Evolutionary conservation across 441 rosid genomes (phyloP).

Genomic region (Mallotus japonicus): DNA sequence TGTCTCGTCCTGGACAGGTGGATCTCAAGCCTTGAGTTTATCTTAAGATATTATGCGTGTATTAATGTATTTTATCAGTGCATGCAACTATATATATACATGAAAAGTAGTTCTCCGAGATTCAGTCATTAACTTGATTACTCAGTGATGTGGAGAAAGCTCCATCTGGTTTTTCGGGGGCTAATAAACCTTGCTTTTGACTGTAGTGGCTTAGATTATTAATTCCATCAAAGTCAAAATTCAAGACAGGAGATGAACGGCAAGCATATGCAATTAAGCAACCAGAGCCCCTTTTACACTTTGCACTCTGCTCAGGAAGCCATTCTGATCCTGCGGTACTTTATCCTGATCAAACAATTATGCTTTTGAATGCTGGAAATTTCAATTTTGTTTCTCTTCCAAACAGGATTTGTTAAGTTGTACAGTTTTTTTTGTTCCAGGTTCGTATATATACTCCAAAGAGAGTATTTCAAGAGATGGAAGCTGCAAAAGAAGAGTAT

Average conservation of each 20-base stretch:
- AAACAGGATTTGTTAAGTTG: neutral
- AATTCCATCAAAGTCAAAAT: constrained; percentile 59
- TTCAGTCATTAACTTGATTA: neutral
- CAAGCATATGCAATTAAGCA: constrained; percentile 60
- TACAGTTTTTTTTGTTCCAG: constrained; percentile 31
- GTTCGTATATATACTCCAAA: constrained; percentile 78
- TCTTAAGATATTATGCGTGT: neutral
- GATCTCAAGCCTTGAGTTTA: constrained; percentile 12
- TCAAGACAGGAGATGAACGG: constrained; percentile 70
- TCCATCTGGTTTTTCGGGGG: neutral
- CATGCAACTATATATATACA: neutral
- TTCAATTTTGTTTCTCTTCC: neutral
- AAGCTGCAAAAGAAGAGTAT: constrained; percentile 80
- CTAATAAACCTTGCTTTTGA: constrained; percentile 30
- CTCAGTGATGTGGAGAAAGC: neutral
- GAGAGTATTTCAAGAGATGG: constrained; percentile 73
- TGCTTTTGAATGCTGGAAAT: neutral
- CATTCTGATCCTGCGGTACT: constrained; percentile 93
- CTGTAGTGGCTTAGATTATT: constrained; percentile 80
- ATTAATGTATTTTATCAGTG: neutral
- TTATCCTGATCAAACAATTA: neutral
- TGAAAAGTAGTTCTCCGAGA: neutral
- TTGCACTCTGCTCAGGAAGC: constrained; percentile 84
- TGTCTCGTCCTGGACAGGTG: constrained; percentile 95
- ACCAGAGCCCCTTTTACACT: constrained; percentile 74